Evolutionary conservation across 306 rosid species (phyloP).

Genomic region (Neltuma alba): DNA sequence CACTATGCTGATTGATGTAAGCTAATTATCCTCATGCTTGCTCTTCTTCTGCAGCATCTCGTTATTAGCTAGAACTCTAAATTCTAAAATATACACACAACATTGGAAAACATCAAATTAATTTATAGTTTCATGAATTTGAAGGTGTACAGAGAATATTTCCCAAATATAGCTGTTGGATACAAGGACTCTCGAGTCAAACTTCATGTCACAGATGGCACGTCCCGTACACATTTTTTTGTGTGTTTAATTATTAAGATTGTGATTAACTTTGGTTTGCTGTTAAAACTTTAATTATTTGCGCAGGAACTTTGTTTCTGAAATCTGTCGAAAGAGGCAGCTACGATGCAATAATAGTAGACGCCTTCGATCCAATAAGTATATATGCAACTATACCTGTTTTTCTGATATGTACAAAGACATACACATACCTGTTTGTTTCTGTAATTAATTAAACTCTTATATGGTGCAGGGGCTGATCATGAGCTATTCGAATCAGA

Average conservation of each 20-base stretch:
- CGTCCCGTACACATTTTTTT: too few species aligned
- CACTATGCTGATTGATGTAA: conserved; percentile 70
- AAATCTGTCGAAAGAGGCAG: conserved; percentile 47
- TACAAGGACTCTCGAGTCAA: conserved; percentile 65
- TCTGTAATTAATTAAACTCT: too few species aligned
- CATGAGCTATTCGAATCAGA: conserved; percentile 53
- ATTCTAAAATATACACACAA: not conserved
- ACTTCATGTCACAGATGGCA: conserved; percentile 62
- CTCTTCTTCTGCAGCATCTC: too few species aligned
- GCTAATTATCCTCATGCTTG: not conserved
- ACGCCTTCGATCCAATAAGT: conserved; percentile 74
- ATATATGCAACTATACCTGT: not conserved
- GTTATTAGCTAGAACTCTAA: too few species aligned
- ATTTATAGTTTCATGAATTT: too few species aligned
- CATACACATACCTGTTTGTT: too few species aligned
- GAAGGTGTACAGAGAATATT: conserved; percentile 66
- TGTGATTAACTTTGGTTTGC: not conserved
- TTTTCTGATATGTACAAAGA: too few species aligned
- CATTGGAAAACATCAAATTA: too few species aligned
- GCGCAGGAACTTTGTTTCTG: conserved; percentile 53
- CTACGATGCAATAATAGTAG: conserved; percentile 72
- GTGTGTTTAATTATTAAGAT: too few species aligned
- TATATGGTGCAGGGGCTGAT: conserved; percentile 42
- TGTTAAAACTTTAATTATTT: not conserved
- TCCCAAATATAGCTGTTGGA: conserved; percentile 71